Base-by-base conservation (phyloP, 352 stramenopile genomes). In the Halophytophthora batemanensis region DNA sequence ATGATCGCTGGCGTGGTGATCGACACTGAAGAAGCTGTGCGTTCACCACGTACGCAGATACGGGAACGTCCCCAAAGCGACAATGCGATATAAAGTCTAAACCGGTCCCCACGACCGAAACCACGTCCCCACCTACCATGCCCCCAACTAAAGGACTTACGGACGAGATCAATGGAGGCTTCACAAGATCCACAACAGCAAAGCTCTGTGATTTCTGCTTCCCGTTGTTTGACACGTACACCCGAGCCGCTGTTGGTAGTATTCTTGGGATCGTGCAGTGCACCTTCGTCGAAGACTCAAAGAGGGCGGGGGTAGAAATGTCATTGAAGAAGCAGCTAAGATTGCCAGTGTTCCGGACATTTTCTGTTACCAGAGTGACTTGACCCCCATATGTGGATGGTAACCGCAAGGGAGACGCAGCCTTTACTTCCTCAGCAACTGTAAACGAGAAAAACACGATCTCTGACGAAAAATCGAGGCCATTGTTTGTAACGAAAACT, bases 401-500 rank as follows among this genome's bases (percentile, higher is more conserved):
- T 2, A 83, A 23, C 15, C 56, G 62, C 0, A 48, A 44, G 8
- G 78, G 80, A 3, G 39, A 44, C 13, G 79, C 51, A 6, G 57
- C 50, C 1, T 71, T 45, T 0, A 93, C 74, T 25, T 74, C 55
- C 48, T 88, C 82, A 0, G 61, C 64, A 11, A 64, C 39, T 36
- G 57, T 31, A 35, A 73, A 88, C 5, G 44, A 71, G 38, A 79
- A 81, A 10, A 74, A 70, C 2, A 72, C 52, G 0, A 49, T 28
- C 7, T 71, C 56, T 25, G 33, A 34, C 2, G 72, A 87, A 19
- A 73, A 83, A 48, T 95, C 86, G 1, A 67, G 41, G 6, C 65
- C 76, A 25, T 95, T 95, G 56, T 79, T 90, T 14, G 66, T 77
- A 17, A 92, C 74, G 3, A 61, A 33, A 2, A 95, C 64, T 21